Evolutionary conservation across 1,284 basidiomycete species (phyloP), one percentile per base, ranked within the genome.

Genomic region (Inonotus hispidus): DNA sequence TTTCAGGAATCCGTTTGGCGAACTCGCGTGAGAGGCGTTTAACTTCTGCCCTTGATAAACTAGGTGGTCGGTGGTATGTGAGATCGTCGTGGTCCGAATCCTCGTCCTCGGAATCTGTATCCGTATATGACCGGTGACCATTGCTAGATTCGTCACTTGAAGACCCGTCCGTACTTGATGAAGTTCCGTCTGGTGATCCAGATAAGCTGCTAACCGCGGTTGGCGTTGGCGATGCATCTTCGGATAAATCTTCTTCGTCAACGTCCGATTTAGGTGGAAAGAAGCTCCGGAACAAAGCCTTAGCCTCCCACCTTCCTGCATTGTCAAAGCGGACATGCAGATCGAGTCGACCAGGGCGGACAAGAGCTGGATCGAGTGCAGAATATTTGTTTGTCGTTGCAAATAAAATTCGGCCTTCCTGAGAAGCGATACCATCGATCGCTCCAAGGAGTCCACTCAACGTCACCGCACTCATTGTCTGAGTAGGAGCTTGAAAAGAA

Each of bases 261-360:
- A 63, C 59, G 19, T 46, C 50, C n/a, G 27, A 35, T 32, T 45
- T 27, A 53, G 74, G 84, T 2, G 82, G 71, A 68, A 85, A 91
- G 74, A 92, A 91, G 56, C 80, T 77, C 49, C 75, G 77, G 72
- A 83, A 91, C 2, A 91, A 73, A 66, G 84, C 80, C 39, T 72
- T 72, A 1, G 84, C 85, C 67, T 92, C 88, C 71, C 79, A 82
- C 60, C 75, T 79, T 68, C 84, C 87, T 7, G 89, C 84, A 23
- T 84, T 75, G 66, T 80, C 81, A 72, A 90, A 91, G 66, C 89
- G 82, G 59, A 92, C 74, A 66, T 89, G 87, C n/a, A 90, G 67
- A 69, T 92, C 89, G 81, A 91, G 86, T 4, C 89, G 83, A 39
- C 90, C 90, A 2, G 89, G 86, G n/a, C 90, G 82, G 64, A 81